Conservation (phyloP, 1,284 basidiomycete genomes). For the Trichosporon sp. region DNA sequence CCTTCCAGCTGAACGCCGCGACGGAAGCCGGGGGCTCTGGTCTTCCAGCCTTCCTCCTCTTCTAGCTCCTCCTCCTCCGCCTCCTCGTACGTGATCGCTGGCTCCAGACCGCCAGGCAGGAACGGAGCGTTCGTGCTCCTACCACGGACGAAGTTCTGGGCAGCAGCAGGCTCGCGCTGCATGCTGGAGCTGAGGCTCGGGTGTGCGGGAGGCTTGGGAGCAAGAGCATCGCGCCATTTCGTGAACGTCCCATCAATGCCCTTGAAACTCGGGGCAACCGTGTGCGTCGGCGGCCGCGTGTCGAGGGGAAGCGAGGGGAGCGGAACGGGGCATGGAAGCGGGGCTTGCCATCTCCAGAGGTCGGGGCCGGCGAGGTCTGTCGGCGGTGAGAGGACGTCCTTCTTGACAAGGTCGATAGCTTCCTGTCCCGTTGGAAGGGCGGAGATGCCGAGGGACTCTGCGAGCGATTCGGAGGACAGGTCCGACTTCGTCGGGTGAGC, state of each 20-base stretch:
- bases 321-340: constrained; percentile 42
- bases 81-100: constrained; percentile 41
- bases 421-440: constrained; percentile 34
- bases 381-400: constrained; percentile 48
- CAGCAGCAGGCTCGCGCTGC: constrained; percentile 75
- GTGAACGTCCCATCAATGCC: constrained; percentile 78
- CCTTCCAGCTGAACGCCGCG: constrained; percentile 51
- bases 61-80: constrained; percentile 47
- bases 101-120: constrained; percentile 77
- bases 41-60: constrained; percentile 55
- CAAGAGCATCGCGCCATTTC: constrained; percentile 69
- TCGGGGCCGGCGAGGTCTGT: constrained; percentile 40
- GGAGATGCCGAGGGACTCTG: constrained; percentile 41
- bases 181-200: constrained; percentile 78
- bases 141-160: constrained; percentile 82
- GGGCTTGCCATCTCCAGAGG: constrained; percentile 52
- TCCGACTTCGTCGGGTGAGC: constrained; percentile 33
- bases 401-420: constrained; percentile 42
- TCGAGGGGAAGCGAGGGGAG: constrained; percentile 63
- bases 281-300: constrained; percentile 76
- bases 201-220: constrained; percentile 60
- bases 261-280: constrained; percentile 71
- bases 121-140: constrained; percentile 92
- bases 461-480: constrained; percentile 42
- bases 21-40: constrained; percentile 46